Base-by-base conservation (phyloP, 106 monocot genomes). In the Dioscorea dumetorum region DNA sequence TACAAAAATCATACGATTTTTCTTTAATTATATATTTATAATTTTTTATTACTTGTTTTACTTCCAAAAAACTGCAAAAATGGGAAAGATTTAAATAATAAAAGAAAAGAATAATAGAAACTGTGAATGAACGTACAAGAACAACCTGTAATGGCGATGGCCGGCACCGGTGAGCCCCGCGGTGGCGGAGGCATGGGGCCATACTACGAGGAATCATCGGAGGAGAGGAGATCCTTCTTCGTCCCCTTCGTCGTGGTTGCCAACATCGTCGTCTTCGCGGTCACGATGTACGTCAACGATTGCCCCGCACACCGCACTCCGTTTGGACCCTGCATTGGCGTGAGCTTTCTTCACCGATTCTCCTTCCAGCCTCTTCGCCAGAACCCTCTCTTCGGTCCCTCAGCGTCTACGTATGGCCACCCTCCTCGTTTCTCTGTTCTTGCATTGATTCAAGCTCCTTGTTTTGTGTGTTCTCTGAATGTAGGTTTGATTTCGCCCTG, bases 361-460 rank as follows among this genome's bases (percentile, higher is more conserved):
- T 85, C 90, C n/a, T 94, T 94, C 79, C 90, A 94, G 85, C 90
- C 94, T 9, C 82, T 91, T 34, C 77, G 68, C 10, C 73, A 94
- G 75, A 94, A 94, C 58, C 94, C 90, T 15, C 85, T 94, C 61
- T 63, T 90, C 50, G 94, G 94, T 2, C 90, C 94, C 11, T 87
- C 94, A 4, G 87, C 90, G 33, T 52, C 77, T 13, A 81, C 94
- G 94, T 94, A 59, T 72, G 81, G 28, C 28, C 3, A 28, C 5
- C 41, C 41, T 10, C 41, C 41, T 41, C 41, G 0, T 10, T 41
- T 41, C 41, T 41, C 41, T 41, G 9, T 3, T 41, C 41, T 10
- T 41, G 3, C 1, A 41, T 41, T 28, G 28, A 3, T 28, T 41
- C 41, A 8, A 41, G 41, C 6, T 41, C 41, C 10, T 10, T 41